Percentiles rank a stretch among this genome's conserved stretches.
Conservation (phyloP, 768 basidiomycete species). For the Hemileccinum rubropunctum region DNA sequence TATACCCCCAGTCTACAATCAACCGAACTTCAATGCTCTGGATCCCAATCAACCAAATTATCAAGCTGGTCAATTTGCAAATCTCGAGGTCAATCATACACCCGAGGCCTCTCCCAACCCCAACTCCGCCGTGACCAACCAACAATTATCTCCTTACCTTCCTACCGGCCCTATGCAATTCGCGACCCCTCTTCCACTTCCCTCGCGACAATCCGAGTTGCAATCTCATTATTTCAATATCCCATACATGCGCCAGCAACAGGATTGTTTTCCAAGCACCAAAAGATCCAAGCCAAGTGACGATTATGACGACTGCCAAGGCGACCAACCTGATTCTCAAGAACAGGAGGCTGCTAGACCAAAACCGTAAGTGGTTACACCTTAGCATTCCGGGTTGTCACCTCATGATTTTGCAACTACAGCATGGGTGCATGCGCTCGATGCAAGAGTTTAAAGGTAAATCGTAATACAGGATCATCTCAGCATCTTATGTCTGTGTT, state of each 20-base stretch:
- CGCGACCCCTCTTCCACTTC: conserved; percentile 25
- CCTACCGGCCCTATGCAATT: conserved; percentile 32
- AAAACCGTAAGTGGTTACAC: conserved; percentile 19
- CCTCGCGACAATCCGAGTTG: conserved; percentile 28
- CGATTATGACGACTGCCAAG: conserved; percentile 14
- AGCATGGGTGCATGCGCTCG: conserved; percentile 65
- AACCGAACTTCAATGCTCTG: conserved; percentile 3
- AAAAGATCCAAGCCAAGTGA: conserved; percentile 25
- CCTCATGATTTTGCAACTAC: conserved; percentile 2
- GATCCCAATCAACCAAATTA: conserved; percentile 16
- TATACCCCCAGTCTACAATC: conserved; percentile 15
- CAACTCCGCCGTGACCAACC: background rate
- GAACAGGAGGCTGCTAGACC: conserved; percentile 21
- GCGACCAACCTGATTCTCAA: conserved; percentile 19
- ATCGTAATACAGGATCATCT: background rate
- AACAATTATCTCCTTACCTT: conserved; percentile 14
- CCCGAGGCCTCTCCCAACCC: conserved; percentile 14
- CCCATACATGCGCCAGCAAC: background rate
- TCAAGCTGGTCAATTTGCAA: conserved; percentile 11
- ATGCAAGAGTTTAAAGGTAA: conserved; percentile 59
- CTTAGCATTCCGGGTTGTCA: background rate
- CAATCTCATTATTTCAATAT: conserved; percentile 26
- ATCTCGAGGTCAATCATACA: conserved; percentile 4
- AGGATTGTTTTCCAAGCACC: conserved; percentile 1
- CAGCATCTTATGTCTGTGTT: conserved; percentile 10